phyloP scores from a whole-genome alignment of 805 yeast genomes.

The Saturnispora hagleri region DNA sequence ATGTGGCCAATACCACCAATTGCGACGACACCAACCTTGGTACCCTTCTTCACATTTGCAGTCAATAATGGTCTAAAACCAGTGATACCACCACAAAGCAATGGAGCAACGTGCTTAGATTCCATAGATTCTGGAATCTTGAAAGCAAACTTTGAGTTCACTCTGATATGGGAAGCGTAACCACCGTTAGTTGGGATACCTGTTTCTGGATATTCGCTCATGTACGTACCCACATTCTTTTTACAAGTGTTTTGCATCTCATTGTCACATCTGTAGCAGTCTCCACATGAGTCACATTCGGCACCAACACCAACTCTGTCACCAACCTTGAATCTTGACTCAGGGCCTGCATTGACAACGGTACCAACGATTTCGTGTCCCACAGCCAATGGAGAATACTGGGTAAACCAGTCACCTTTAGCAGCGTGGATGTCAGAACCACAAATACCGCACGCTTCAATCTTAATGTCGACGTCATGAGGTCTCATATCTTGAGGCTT shows the following conservation, averaged over 20 bases:
- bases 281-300: conserved; percentile 29
- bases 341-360: conserved; percentile 31
- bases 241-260: conserved; percentile 42
- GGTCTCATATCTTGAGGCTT: conserved; percentile 14
- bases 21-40: conserved; percentile 41
- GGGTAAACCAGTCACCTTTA: conserved; percentile 22
- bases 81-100: conserved; percentile 50
- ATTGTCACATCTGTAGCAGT: conserved; percentile 32
- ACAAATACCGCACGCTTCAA: conserved; percentile 40
- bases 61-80: conserved; percentile 39
- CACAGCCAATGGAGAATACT: conserved; percentile 21
- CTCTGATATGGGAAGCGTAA: conserved; percentile 39
- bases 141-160: conserved; percentile 36
- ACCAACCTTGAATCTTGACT: conserved; percentile 31
- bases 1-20: conserved; percentile 41
- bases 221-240: conserved; percentile 42
- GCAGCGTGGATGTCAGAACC: conserved; percentile 43
- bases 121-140: conserved; percentile 38
- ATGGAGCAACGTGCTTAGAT: conserved; percentile 40
- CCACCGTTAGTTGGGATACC: conserved; percentile 42
- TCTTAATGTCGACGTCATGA: conserved; percentile 33
- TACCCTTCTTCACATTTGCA: conserved; percentile 39
- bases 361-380: conserved; percentile 42
- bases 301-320: conserved; percentile 48
- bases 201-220: conserved; percentile 33